Evolutionary conservation across 805 yeast genomes (phyloP).

Genomic region (Candida namnaoensis): DNA sequence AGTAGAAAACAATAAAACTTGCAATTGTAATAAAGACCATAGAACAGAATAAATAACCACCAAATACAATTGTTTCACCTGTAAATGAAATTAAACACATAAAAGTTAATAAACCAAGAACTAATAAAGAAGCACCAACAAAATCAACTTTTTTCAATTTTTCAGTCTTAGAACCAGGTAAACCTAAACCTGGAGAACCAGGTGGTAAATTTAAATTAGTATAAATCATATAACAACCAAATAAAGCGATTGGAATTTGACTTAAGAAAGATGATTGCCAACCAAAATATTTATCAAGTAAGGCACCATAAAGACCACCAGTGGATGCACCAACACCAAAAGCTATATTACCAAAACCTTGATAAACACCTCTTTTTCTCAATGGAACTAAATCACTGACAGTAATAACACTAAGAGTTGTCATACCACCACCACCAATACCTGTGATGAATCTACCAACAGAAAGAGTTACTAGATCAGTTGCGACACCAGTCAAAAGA

Average conservation of each 20-base stretch:
- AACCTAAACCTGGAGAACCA: conserved; percentile 49
- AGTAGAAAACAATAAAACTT: conserved; percentile 26
- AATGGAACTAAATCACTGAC: conserved; percentile 70
- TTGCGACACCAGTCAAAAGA: conserved; percentile 25
- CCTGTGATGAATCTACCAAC: conserved; percentile 68
- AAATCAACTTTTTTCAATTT: conserved; percentile 56
- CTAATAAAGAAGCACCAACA: conserved; percentile 54
- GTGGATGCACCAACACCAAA: conserved; percentile 68
- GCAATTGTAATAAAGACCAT: conserved; percentile 25
- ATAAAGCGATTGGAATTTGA: conserved; percentile 43
- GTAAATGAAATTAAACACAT: conserved; percentile 62
- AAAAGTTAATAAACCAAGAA: conserved; percentile 45
- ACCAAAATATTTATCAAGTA: conserved; percentile 40
- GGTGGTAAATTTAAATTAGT: conserved; percentile 28
- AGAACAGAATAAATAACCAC: conserved; percentile 29
- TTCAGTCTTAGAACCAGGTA: conserved; percentile 29
- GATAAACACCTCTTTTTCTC: conserved; percentile 68
- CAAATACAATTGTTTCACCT: conserved; percentile 44
- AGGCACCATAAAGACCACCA: conserved; percentile 59
- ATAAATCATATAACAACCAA: conserved; percentile 30
- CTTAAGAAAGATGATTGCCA: conserved; percentile 59
- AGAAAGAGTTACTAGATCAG: conserved; percentile 20
- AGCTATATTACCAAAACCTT: conserved; percentile 68
- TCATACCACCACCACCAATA: conserved; percentile 83
- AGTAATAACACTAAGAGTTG: conserved; percentile 62